Base-by-base conservation (phyloP, 2,329 filamentous ascomycete species). In the Penicillium sp. region DNA sequence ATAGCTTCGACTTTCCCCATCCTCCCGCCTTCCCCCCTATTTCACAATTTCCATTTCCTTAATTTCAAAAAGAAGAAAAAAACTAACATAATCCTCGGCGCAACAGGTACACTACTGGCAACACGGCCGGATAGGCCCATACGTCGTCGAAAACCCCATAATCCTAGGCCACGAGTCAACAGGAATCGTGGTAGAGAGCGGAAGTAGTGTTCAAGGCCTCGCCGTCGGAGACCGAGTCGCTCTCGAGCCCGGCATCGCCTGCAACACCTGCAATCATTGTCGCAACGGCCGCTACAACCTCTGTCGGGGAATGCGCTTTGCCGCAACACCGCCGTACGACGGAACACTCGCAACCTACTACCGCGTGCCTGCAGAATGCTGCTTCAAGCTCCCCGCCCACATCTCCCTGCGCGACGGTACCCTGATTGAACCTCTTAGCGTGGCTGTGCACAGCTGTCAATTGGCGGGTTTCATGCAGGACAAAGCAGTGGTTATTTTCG, bases 311-410 rank as follows among this genome's bases (percentile, higher is more conserved):
- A 96, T 97, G 90, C 78, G 78, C 25, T 97, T 97, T 70, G 92
- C 92, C 39, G 92, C 92, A 0, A 96, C 92, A 11, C 92, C 92
- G 10, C 92, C 92, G 1, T 86, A 87, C 72, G 87, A 96, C 73
- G 92, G 92, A 47, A 96, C 92, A 0, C 79, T 97, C 50, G 87
- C 91, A 0, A 89, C 89, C 50, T 93, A 92, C 79, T 96, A 92
- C 81, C 70, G 80, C 15, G 81, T 91, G 1, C 90, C 92, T 1
- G 83, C 87, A 64, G 92, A 96, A 74, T 95, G 93, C 73, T 95
- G 91, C 82, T 94, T 92, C 77, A 90, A 89, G 78, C 83, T 97
- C 16, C 91, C 92, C 4, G 1, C 38, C 1, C 63, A 66, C 38
- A 53, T 68, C 19, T 67, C 9, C 83, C 78, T 93, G 50, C 88